A percentile compares a stretch with the other conserved stretches of the same genome.
phyloP scores from a whole-genome alignment of 2,329 filamentous ascomycete genomes.

The Aspergillus awamori region DNA sequence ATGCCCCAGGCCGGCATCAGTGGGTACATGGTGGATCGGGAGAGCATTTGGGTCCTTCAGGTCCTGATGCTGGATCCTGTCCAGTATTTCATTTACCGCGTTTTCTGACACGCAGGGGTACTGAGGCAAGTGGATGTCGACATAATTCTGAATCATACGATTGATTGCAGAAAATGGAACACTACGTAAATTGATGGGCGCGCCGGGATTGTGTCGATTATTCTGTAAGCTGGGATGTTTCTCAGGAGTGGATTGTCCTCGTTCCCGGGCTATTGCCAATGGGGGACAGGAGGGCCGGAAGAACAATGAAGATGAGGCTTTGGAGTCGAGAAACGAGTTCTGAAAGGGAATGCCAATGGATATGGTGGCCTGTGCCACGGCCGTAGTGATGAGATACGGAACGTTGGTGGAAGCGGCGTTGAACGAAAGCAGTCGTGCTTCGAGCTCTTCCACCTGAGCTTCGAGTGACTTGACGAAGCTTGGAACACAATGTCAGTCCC shows the following conservation, averaged over 20 bases:
- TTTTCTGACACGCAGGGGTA: neutral
- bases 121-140: neutral
- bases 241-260: neutral
- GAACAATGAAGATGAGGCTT: neutral
- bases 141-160: neutral
- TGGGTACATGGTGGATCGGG: neutral
- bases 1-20: neutral
- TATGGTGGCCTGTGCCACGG: neutral
- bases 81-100: neutral
- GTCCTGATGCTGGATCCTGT: neutral
- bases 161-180: neutral
- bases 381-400: neutral
- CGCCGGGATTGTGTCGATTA: neutral
- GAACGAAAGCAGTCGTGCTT: neutral
- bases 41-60: neutral
- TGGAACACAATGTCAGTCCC: neutral
- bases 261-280: neutral
- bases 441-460: neutral
- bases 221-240: neutral
- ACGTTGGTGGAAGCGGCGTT: neutral
- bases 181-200: neutral
- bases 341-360: neutral
- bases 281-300: neutral
- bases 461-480: neutral
- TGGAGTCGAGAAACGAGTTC: neutral